Conservation (phyloP, 2,329 filamentous ascomycete genomes). For the Talaromyces sp. region DNA sequence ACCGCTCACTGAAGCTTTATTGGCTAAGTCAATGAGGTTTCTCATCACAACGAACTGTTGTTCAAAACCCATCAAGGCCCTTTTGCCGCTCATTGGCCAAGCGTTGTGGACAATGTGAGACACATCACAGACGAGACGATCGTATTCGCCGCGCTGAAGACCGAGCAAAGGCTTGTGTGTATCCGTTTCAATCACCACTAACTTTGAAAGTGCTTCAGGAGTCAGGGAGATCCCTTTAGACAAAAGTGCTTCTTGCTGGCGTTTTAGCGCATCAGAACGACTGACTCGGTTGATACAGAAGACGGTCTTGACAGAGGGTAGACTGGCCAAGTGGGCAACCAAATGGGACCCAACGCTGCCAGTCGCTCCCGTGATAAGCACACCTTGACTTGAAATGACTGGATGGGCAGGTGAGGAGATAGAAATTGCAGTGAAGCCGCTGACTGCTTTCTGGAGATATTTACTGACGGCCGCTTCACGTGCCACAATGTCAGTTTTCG, state of each 20-base stretch:
- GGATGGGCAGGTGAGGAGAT: constrained; percentile 5
- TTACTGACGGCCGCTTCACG: constrained; percentile 21
- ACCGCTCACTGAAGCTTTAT: neutral
- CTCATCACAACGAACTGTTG: constrained; percentile 42
- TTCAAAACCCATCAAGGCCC: constrained; percentile 22
- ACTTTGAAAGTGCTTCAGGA: neutral
- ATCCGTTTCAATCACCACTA: neutral
- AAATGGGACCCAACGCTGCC: constrained; percentile 31
- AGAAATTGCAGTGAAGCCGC: constrained; percentile 20
- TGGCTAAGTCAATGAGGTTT: neutral
- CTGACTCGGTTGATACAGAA: neutral
- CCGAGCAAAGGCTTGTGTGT: neutral
- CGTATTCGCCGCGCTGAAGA: neutral
- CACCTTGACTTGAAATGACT: constrained; percentile 19
- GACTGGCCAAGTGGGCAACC: neutral
- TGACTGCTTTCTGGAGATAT: constrained; percentile 26
- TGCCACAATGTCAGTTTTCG: neutral
- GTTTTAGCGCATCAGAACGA: neutral
- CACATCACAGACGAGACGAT: neutral
- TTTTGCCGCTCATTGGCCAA: constrained; percentile 28
- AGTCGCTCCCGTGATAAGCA: constrained; percentile 43
- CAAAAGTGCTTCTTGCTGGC: neutral
- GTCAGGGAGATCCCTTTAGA: neutral
- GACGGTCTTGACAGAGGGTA: neutral
- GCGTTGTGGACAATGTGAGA: constrained; percentile 43